Evolutionary conservation across 164 flowering plant species (phyloP).

Genomic region (Kingdonia uniflora): DNA sequence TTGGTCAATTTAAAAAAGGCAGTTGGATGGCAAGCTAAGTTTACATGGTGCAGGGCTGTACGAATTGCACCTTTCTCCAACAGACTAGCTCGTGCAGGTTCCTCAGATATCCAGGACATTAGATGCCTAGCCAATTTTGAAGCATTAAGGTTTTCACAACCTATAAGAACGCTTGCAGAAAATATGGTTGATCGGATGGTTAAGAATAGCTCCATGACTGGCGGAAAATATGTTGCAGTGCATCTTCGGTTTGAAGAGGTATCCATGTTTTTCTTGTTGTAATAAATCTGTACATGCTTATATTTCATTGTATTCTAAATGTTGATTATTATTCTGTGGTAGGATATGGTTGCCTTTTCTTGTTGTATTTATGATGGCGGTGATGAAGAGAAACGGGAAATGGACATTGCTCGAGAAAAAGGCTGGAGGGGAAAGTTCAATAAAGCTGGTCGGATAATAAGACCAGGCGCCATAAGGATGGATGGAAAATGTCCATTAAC

Average conservation of each 20-base stretch:
- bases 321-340: constrained; percentile 5
- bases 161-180: constrained; percentile 69
- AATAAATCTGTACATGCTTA: not conserved
- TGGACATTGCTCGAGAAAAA: constrained; percentile 88
- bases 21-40: not conserved
- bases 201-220: constrained; percentile 51
- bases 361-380: constrained; percentile 97
- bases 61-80: constrained; percentile 98
- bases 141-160: constrained; percentile 74
- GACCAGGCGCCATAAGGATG: constrained; percentile 72
- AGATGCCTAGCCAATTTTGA: constrained; percentile 87
- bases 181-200: constrained; percentile 80
- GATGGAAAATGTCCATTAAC: constrained; percentile 98
- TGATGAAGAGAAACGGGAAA: constrained; percentile 81
- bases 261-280: constrained; percentile 4
- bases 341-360: constrained; percentile 99
- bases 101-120: constrained; percentile 59
- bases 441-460: constrained; percentile 66
- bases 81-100: constrained; percentile 79
- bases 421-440: constrained; percentile 91
- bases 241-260: constrained; percentile 99
- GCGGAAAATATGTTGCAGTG: constrained; percentile 80
- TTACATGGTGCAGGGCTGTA: constrained; percentile 58
- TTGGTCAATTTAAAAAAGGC: no score
- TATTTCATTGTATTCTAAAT: not conserved